Evolutionary conservation across 2,329 filamentous ascomycete genomes (phyloP), one percentile per base, ranked within the genome.

Genomic region (Phialophora chinensis): DNA sequence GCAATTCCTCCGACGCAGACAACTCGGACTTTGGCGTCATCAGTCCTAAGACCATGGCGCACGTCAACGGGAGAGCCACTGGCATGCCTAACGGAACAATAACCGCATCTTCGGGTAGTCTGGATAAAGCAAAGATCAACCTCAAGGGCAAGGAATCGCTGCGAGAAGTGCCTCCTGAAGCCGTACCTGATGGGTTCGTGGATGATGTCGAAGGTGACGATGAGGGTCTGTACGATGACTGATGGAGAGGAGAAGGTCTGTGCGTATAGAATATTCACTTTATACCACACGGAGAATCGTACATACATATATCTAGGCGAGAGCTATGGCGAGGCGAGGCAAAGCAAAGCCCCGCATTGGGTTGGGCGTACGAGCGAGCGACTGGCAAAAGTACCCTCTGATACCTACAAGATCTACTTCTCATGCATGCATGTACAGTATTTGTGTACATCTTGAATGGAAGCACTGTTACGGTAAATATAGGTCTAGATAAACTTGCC

Each of bases 91-190:
- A 75, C 31, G 76, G 73, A 23, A 72, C 63, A 4, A 69, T 68
- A 70, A 73, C 53, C 73, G 49, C 49, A 10, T 75, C 62, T 73
- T 74, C 53, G 72, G 75, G 68, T 35, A 66, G 66, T 38, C 62
- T 63, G 12, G 73, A 74, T 58, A 77, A 69, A 33, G 63, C 59
- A 8, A 78, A 82, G 66, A 76, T 75, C 23, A 82, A 81, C 70
- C 75, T 72, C 42, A 80, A 77, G 65, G 68, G 60, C 11, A 66
- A 62, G 29, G 66, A 63, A 27, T 52, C n/a, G 25, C 47, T 62
- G 7, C 49, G 29, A 50, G 25, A 55, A n/a, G 31, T 55, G 17
- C 12, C 25, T 6, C 53, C 53, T 7, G 53, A 55, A 55, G 49
- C 72, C 0, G 72, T 78, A 17, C 77, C 77, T 14, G 71, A 74